These are phyloP conservation scores for Pestalotiopsis sp. DNA, from an alignment of 2,329 filamentous ascomycete genomes.

Conservation along the genomic window DNA sequence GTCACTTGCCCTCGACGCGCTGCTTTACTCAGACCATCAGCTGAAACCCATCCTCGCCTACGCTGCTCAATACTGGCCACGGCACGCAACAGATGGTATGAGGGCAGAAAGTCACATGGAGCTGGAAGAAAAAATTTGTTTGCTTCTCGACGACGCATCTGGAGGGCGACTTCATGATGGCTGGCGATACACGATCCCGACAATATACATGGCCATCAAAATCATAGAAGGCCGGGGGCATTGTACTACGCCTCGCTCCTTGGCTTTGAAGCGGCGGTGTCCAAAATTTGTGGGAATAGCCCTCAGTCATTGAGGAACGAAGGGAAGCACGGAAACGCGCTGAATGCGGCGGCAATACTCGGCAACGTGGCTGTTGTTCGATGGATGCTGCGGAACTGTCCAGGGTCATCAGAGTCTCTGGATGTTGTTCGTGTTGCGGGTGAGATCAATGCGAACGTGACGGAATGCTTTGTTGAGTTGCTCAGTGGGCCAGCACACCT, in stretches of 20 bases:
- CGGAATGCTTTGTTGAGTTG: background rate
- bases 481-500: no score
- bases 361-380: background rate
- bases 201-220: background rate
- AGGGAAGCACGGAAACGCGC: background rate
- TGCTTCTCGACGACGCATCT: background rate
- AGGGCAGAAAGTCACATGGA: background rate
- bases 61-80: background rate
- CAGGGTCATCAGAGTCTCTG: background rate
- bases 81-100: background rate
- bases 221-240: background rate
- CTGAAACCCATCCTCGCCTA: background rate
- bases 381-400: background rate
- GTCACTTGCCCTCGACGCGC: background rate
- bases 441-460: background rate
- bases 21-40: background rate
- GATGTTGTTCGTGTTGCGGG: background rate
- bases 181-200: background rate
- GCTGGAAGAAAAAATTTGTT: background rate
- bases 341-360: background rate
- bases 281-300: background rate
- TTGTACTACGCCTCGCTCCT: slow-evolving; percentile 1
- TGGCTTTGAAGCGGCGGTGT: background rate
- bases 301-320: background rate
- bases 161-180: background rate